Evolutionary conservation across 345 rosid genomes (phyloP).

Genomic region (Salix udensis): DNA sequence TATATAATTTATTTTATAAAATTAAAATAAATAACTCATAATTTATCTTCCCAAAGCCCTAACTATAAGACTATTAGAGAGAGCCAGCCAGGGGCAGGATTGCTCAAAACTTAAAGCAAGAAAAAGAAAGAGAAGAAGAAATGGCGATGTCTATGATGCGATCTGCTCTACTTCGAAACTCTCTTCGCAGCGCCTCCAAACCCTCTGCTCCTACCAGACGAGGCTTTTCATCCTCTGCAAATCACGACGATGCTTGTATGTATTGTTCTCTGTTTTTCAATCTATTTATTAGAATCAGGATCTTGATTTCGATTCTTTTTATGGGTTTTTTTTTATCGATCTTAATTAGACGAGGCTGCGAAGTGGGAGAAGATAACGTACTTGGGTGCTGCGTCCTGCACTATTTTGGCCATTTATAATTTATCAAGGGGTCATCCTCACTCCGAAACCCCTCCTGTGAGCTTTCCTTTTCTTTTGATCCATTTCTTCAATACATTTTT

Average conservation of each 20-base stretch:
- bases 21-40: too few species aligned
- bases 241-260: slow-evolving; percentile 74
- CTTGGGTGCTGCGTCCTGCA: slow-evolving; percentile 63
- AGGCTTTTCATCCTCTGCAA: slow-evolving; percentile 62
- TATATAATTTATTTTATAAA: too few species aligned
- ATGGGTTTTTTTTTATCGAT: background rate
- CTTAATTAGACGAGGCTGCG: slow-evolving; percentile 56
- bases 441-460: slow-evolving; percentile 79
- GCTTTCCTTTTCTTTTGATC: slow-evolving; percentile 18
- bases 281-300: background rate
- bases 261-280: slow-evolving; percentile 2
- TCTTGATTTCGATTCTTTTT: background rate
- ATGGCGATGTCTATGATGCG: slow-evolving; percentile 79
- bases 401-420: slow-evolving; percentile 40
- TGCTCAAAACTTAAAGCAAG: background rate
- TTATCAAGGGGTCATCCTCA: slow-evolving; percentile 92
- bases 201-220: slow-evolving; percentile 55
- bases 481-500: background rate
- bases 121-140: background rate
- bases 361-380: slow-evolving; percentile 96
- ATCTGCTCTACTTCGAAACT: slow-evolving; percentile 60
- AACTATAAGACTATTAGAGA: too few species aligned
- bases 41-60: too few species aligned
- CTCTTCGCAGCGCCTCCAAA: slow-evolving; percentile 50
- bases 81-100: background rate